Conservation (phyloP, 768 basidiomycete genomes). For the Boletus sensibilis region DNA sequence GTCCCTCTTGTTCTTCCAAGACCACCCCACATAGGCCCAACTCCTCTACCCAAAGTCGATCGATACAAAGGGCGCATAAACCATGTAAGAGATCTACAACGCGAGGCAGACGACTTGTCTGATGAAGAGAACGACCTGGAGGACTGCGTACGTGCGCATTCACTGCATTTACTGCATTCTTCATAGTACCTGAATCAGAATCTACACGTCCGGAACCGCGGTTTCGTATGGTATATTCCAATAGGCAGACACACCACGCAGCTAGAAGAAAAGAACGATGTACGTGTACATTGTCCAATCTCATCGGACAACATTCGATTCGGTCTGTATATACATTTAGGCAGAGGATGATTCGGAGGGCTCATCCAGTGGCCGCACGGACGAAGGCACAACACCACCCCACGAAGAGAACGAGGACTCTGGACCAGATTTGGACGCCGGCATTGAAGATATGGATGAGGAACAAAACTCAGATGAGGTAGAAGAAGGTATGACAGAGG, state of each 20-base stretch:
- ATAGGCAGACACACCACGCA: conserved; percentile 72
- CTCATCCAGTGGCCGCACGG: conserved; percentile 33
- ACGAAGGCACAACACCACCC: conserved; percentile 29
- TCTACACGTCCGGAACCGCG: conserved; percentile 58
- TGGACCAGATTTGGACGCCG: conserved; percentile 37
- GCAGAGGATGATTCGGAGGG: conserved; percentile 38
- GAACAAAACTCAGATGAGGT: conserved; percentile 43
- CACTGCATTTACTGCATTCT: neutral
- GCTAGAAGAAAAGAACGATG: conserved; percentile 84
- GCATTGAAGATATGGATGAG: conserved; percentile 43
- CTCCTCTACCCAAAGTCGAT: conserved; percentile 49
- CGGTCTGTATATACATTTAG: conserved; percentile 14
- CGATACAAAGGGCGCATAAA: conserved; percentile 58
- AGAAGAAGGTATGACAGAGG: conserved; percentile 49
- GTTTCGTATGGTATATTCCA: conserved; percentile 66
- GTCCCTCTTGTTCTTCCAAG: conserved; percentile 69
- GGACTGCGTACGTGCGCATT: conserved; percentile 51
- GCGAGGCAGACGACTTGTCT: conserved; percentile 80
- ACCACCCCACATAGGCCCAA: conserved; percentile 63
- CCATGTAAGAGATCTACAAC: conserved; percentile 62
- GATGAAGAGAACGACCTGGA: conserved; percentile 85
- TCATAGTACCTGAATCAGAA: conserved; percentile 41
- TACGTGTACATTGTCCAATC: conserved; percentile 31
- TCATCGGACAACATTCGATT: neutral
- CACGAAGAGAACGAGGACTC: conserved; percentile 43